phyloP scores from a whole-genome alignment of 2,329 filamentous ascomycete genomes.

The Sordariomycetes sp. region DNA sequence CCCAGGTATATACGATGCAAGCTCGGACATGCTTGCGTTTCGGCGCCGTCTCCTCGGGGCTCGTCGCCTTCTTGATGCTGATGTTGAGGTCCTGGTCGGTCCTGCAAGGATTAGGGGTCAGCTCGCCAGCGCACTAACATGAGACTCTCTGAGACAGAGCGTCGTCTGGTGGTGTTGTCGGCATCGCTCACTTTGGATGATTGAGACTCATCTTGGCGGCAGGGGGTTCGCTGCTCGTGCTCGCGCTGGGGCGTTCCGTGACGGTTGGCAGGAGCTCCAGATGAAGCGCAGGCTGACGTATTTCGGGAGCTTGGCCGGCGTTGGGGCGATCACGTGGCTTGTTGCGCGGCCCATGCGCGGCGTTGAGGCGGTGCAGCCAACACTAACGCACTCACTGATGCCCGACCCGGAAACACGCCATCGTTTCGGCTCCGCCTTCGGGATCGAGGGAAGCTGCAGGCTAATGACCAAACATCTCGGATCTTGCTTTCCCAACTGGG shows the following conservation, averaged over 20 bases:
- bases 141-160: neutral
- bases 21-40: conserved; percentile 91
- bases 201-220: neutral
- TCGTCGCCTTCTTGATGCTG: conserved; percentile 60
- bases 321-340: neutral
- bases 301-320: neutral
- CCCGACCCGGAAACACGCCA: neutral
- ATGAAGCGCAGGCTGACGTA: neutral
- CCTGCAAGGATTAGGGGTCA: conserved; percentile 20
- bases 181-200: neutral
- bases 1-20: conserved; percentile 98
- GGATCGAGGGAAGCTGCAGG: no score
- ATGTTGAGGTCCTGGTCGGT: conserved; percentile 57
- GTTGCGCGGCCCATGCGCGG: neutral
- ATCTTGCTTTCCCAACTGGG: no score
- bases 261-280: neutral
- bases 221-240: neutral
- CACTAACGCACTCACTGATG: neutral
- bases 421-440: neutral
- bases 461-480: no score
- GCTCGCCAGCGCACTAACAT: neutral
- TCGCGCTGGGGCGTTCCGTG: neutral
- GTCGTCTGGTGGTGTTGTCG: neutral
- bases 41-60: conserved; percentile 52
- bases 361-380: neutral